Percentiles rank a stretch among this genome's conserved stretches.
phyloP scores from a whole-genome alignment of 139 green algal species.

The Tetradesmus obliquus region DNA sequence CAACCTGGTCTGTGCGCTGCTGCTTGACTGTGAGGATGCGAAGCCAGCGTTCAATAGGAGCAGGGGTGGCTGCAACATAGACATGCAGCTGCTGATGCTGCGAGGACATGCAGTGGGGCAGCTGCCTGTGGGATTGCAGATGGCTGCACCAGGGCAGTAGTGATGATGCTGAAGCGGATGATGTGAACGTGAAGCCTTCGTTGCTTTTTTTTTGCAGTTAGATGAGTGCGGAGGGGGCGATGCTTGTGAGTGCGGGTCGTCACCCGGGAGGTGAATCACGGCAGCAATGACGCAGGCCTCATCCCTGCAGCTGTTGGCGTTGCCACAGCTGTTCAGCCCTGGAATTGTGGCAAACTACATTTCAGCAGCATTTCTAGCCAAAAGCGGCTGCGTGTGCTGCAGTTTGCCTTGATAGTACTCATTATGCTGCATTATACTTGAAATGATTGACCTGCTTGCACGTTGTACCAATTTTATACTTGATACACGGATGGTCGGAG shows the following conservation, averaged over 20 bases:
- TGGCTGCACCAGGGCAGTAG: background rate
- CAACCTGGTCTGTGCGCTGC: slow-evolving; percentile 10
- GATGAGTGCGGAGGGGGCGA: background rate
- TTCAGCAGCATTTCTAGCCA: too few species aligned
- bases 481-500: too few species aligned
- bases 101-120: background rate
- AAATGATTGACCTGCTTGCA: background rate
- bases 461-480: too few species aligned
- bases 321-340: too few species aligned
- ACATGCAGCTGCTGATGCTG: slow-evolving; percentile 30
- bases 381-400: too few species aligned
- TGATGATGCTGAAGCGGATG: background rate
- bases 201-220: background rate
- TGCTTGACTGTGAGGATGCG: slow-evolving; percentile 23
- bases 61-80: slow-evolving; percentile 26
- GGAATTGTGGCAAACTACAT: too few species aligned
- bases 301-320: too few species aligned
- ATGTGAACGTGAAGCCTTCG: background rate
- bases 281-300: too few species aligned
- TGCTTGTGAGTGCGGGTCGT: background rate
- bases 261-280: background rate
- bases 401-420: too few species aligned
- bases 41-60: slow-evolving; percentile 20
- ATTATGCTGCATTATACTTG: too few species aligned
- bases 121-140: background rate